phyloP scores from a whole-genome alignment of 2,329 filamentous ascomycete species.

The Raffaelea arxii region DNA sequence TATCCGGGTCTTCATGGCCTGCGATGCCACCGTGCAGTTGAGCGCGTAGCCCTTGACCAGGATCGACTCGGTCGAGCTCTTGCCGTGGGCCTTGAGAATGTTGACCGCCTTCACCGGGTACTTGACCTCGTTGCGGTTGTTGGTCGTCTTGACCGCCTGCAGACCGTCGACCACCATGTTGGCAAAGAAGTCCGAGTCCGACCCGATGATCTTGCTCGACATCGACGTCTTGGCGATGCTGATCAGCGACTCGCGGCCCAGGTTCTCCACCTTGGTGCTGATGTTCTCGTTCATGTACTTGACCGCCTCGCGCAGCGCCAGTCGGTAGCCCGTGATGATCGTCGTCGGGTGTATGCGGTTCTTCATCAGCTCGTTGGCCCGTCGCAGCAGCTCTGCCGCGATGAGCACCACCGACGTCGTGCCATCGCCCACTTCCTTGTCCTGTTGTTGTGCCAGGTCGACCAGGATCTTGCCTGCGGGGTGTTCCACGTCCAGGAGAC shows the following conservation, averaged over 20 bases:
- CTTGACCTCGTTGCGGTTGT: conserved; percentile 83
- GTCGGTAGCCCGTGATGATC: conserved; percentile 95
- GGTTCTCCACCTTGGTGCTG: conserved; percentile 85
- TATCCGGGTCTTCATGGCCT: conserved; percentile 92
- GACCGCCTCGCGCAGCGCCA: conserved; percentile 89
- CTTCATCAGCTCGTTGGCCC: conserved; percentile 97
- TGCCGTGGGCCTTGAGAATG: conserved; percentile 95
- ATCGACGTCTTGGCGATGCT: conserved; percentile 98
- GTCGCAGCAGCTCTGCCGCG: conserved; percentile 83
- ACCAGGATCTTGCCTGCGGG: conserved; percentile 97
- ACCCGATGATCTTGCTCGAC: conserved; percentile 97
- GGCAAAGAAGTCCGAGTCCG: conserved; percentile 92
- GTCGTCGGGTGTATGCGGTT: conserved; percentile 99
- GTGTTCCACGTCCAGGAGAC: conserved; percentile 91
- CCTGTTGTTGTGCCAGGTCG: conserved; percentile 94
- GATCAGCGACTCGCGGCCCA: conserved; percentile 82
- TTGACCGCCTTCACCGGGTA: conserved; percentile 99
- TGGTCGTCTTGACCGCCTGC: conserved; percentile 85
- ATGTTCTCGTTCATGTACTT: conserved; percentile 99
- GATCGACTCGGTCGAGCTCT: conserved; percentile 77
- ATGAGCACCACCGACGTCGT: conserved; percentile 97
- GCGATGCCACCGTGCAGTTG: conserved; percentile 97
- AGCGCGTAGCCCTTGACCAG: conserved; percentile 93
- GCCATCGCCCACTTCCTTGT: conserved; percentile 97
- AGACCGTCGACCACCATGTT: conserved; percentile 97